phyloP scores from a whole-genome alignment of 129 eudicot species.

The Helianthus tuberosus region DNA sequence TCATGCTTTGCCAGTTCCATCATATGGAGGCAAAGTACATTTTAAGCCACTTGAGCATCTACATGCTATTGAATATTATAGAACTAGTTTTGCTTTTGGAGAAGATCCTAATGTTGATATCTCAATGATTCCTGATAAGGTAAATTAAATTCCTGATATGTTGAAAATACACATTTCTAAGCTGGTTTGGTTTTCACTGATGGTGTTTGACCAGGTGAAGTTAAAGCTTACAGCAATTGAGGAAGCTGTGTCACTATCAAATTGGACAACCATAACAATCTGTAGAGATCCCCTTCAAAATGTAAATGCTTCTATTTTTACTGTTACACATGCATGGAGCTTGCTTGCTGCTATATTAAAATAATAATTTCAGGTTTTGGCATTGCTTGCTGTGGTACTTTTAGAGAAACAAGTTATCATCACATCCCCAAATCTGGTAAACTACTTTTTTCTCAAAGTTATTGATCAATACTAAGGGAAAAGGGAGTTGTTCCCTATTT shows the following conservation, averaged over 20 bases:
- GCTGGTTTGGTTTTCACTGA: background rate
- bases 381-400: constrained; percentile 70
- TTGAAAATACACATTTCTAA: too few relatives aligned
- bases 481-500: too few relatives aligned
- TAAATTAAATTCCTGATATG: constrained; percentile 27
- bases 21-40: constrained; percentile 66
- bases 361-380: constrained; percentile 63
- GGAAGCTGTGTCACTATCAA: constrained; percentile 81
- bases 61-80: constrained; percentile 60
- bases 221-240: constrained; percentile 79
- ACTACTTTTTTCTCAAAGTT: constrained; percentile 29
- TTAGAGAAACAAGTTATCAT: constrained; percentile 93
- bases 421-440: constrained; percentile 85
- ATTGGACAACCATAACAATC: constrained; percentile 83
- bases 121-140: constrained; percentile 56
- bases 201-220: constrained; percentile 48
- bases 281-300: constrained; percentile 93
- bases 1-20: constrained; percentile 67
- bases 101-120: constrained; percentile 31
- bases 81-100: constrained; percentile 68
- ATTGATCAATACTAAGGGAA: background rate
- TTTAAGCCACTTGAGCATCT: constrained; percentile 97
- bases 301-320: constrained; percentile 64
- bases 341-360: too few relatives aligned
- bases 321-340: too few relatives aligned